phyloP scores from a whole-genome alignment of 1,139 yeast species.

The Hansenula lynferdii region DNA sequence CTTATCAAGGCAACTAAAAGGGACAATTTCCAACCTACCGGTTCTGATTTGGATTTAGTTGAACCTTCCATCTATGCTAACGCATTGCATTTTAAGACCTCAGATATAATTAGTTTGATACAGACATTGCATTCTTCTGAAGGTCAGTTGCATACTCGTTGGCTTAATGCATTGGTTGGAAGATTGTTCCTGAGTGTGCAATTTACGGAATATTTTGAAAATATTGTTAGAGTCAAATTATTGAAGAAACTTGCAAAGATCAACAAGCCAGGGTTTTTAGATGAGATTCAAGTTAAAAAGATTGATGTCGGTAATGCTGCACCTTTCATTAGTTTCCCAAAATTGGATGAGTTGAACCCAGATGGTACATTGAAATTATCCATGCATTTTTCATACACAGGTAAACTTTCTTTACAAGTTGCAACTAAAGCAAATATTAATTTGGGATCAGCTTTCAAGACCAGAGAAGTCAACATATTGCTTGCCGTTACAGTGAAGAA shows the following conservation, averaged over 20 bases:
- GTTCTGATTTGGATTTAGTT: constrained; percentile 19
- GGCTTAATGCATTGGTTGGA: constrained; percentile 88
- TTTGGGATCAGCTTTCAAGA: constrained; percentile 69
- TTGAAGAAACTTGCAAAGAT: constrained; percentile 72
- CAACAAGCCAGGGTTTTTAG: constrained; percentile 82
- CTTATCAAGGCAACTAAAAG: constrained; percentile 69
- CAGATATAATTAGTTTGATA: constrained; percentile 67
- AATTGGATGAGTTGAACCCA: constrained; percentile 63
- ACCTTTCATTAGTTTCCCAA: constrained; percentile 76
- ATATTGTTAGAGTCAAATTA: constrained; percentile 52
- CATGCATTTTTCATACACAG: constrained; percentile 62
- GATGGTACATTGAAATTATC: constrained; percentile 74
- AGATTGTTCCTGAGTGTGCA: constrained; percentile 74
- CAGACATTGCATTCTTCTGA: constrained; percentile 77
- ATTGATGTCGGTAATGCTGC: constrained; percentile 77
- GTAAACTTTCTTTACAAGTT: constrained; percentile 67
- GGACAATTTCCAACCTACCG: constrained; percentile 9
- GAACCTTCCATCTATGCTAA: constrained; percentile 59
- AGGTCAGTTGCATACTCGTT: constrained; percentile 76
- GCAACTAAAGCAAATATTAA: constrained; percentile 75
- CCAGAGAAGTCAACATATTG: constrained; percentile 72
- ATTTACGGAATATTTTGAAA: constrained; percentile 60
- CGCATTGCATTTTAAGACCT: constrained; percentile 66
- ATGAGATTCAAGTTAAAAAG: constrained; percentile 69
- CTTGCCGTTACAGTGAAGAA: constrained; percentile 65